A percentile compares a stretch with the other conserved stretches of the same genome.
Conservation (phyloP, 1,139 yeast genomes). For the Sugiyamaella castrensis region DNA sequence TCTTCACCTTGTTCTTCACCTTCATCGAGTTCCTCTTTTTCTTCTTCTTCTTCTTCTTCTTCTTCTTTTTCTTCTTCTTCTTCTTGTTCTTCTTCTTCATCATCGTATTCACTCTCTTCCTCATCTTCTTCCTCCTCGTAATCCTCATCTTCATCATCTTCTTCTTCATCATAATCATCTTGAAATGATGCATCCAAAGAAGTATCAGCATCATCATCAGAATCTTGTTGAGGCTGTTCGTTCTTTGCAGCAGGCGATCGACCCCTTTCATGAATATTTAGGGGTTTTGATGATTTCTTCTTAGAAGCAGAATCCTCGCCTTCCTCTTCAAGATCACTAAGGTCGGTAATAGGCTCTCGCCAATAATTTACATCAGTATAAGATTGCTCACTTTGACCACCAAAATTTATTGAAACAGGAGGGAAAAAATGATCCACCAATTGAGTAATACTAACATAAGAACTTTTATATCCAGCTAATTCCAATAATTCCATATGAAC, state of each 20-base stretch:
- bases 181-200: slow-evolving; percentile 17
- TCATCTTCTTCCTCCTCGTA: slow-evolving; percentile 24
- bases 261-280: slow-evolving; percentile 7
- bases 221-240: slow-evolving; percentile 20
- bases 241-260: slow-evolving; percentile 14
- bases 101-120: slow-evolving; percentile 38
- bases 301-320: slow-evolving; percentile 28
- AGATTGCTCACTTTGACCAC: slow-evolving; percentile 43
- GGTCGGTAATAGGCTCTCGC: slow-evolving; percentile 74
- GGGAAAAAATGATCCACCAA: slow-evolving; percentile 98
- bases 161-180: slow-evolving; percentile 23
- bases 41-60: slow-evolving; percentile 36
- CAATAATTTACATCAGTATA: slow-evolving; percentile 88
- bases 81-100: too few species aligned
- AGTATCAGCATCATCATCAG: slow-evolving; percentile 22
- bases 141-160: slow-evolving; percentile 25
- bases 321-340: slow-evolving; percentile 52
- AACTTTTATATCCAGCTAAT: slow-evolving; percentile 85
- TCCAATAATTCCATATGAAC: slow-evolving; percentile 96
- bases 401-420: slow-evolving; percentile 43
- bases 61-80: too few species aligned
- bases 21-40: slow-evolving; percentile 31
- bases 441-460: slow-evolving; percentile 87
- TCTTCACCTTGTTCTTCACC: slow-evolving; percentile 30
- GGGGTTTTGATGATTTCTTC: slow-evolving; percentile 10